Evolutionary conservation across 139 green algal species (phyloP).

Genomic region (Edaphochlamys debaryana): DNA sequence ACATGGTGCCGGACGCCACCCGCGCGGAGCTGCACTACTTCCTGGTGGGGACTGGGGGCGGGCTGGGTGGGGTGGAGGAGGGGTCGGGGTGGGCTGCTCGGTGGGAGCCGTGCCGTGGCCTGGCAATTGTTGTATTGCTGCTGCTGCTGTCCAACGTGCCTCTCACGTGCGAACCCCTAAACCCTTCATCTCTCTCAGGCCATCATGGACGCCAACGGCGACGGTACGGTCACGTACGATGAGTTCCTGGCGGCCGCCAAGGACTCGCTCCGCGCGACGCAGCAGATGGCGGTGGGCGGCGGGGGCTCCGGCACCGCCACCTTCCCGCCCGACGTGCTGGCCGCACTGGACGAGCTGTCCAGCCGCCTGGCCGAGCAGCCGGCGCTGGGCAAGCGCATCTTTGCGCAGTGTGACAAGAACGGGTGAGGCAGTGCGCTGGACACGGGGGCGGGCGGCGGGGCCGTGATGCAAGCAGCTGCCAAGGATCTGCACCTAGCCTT

Average conservation of each 20-base stretch:
- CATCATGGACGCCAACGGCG: slow-evolving; percentile 62
- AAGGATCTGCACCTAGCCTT: no score
- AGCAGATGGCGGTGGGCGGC: slow-evolving; percentile 16
- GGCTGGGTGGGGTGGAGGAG: background rate
- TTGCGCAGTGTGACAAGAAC: background rate
- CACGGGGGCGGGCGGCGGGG: no score
- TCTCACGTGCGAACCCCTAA: no score
- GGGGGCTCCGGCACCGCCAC: background rate
- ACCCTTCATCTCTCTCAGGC: no score
- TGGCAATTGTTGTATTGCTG: background rate
- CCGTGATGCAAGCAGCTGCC: no score
- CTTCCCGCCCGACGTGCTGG: slow-evolving; percentile 19
- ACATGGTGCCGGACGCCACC: slow-evolving; percentile 37
- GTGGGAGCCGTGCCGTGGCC: no score
- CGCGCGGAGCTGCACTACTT: slow-evolving; percentile 54
- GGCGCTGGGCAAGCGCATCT: background rate
- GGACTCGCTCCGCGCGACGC: slow-evolving; percentile 6
- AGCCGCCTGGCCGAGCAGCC: slow-evolving; percentile 5
- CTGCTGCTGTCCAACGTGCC: no score
- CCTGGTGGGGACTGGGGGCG: slow-evolving; percentile 20
- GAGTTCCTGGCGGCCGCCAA: slow-evolving; percentile 50
- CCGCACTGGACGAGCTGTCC: slow-evolving; percentile 3
- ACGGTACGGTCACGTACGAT: slow-evolving; percentile 49
- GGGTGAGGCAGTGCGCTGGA: no score
- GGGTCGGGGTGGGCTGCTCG: no score